phyloP scores from a whole-genome alignment of 257 asterid genomes.

The Mentha longifolia region DNA sequence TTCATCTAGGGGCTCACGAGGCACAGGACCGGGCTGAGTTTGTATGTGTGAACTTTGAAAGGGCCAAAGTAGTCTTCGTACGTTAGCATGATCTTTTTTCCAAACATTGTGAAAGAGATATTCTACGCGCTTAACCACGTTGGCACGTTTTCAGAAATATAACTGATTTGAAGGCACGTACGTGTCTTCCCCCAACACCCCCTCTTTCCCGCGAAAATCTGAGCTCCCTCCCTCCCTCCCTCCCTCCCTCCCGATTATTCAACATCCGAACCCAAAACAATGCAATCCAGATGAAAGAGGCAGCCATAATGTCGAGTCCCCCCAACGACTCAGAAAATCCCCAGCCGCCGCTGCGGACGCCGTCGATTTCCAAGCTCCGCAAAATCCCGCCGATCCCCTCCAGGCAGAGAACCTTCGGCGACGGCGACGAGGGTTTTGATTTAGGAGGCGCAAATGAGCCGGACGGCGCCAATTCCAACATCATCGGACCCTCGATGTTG shows the following conservation, averaged over 20 bases:
- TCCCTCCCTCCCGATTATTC: constrained; percentile 24
- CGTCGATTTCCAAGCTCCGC: constrained; percentile 54
- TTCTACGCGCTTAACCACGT: too few species aligned
- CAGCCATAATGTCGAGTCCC: constrained; percentile 42
- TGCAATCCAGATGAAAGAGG: constrained; percentile 33
- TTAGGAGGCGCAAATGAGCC: constrained; percentile 24
- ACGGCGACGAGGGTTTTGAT: constrained; percentile 34
- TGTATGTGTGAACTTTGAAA: too few species aligned
- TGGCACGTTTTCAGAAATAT: constrained; percentile 36
- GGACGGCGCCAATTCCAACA: constrained; percentile 32
- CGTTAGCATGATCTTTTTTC: too few species aligned
- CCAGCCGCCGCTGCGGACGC: constrained; percentile 42
- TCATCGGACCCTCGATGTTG: constrained; percentile 57
- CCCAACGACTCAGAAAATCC: constrained; percentile 39
- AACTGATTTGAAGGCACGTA: constrained; percentile 44
- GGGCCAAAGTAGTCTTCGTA: too few species aligned
- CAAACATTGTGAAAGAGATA: too few species aligned
- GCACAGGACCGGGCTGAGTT: too few species aligned
- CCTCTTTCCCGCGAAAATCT: constrained; percentile 83
- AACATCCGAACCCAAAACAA: neutral
- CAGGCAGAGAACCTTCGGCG: constrained; percentile 36
- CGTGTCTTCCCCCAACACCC: constrained; percentile 57
- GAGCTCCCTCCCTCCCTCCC: constrained; percentile 19
- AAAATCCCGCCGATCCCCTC: constrained; percentile 67
- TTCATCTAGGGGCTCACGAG: too few species aligned